Evolutionary conservation across 768 basidiomycete genomes (phyloP), one percentile per base, ranked within the genome.

Genomic region (Leucogyrophana mollusca): DNA sequence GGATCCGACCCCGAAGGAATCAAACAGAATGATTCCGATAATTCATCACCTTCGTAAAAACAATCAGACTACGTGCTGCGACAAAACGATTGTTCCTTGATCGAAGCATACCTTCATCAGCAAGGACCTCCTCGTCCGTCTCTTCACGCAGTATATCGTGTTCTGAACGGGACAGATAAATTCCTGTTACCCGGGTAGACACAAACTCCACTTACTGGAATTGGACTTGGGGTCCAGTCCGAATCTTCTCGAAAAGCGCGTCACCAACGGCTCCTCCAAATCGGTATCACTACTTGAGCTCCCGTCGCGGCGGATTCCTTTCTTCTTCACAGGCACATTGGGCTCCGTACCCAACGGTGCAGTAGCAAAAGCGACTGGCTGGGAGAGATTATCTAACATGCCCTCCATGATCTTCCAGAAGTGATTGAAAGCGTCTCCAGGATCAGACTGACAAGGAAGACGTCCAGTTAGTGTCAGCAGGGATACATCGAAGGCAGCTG

Each of bases 321-420:
- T 60, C 32, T 50, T 53, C 22, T 56, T 61, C 44, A 33, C 53
- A 22, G 39, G 48, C 51, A 56, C 40, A 49, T 36, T 42, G 2
- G 68, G 49, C 45, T 70, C 69, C 35, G 70, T 67, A 34, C 77
- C 79, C 17, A 92, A 74, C 13, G 91, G 89, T 11, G 84, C 83
- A 6, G 87, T 90, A 4, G 90, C 81, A 58, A 93, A 93, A 13
- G 90, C 90, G 20, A 82, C 72, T 0, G 79, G 78, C 56, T 90
- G 87, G 4, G 87, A 85, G n/a, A 93, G 73, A 56, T 90, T 86
- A 56, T 92, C 88, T 37, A 92, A 65, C 80, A 90, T 85, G 33
- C 83, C 87, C 64, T 92, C 88, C 73, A 91, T 85, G 40, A 87
- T 87, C 54, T 78, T 82, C 90, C 90, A 93, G 58, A 92, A 93